Percentiles rank a stretch among this genome's conserved stretches.
Evolutionary conservation across 2,329 filamentous ascomycete species (phyloP).

Genomic region (Clonostachys sp.): DNA sequence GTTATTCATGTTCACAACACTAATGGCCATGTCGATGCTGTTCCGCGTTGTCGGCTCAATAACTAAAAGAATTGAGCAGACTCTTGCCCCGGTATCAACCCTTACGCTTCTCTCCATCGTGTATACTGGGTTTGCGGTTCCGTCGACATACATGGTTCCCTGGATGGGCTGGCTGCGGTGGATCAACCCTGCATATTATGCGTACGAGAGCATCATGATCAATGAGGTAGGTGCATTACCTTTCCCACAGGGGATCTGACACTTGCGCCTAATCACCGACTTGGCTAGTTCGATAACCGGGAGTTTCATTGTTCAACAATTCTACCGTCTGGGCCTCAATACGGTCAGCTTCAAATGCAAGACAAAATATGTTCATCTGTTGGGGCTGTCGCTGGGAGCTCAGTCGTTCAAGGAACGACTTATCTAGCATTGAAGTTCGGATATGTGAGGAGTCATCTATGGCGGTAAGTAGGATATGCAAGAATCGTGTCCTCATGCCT

Average conservation of each 20-base stretch:
- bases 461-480: conserved; percentile 24
- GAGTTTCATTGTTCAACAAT: conserved; percentile 49
- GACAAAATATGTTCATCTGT: conserved; percentile 53
- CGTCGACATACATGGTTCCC: conserved; percentile 54
- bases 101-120: conserved; percentile 52
- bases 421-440: conserved; percentile 50
- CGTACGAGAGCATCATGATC: conserved; percentile 74
- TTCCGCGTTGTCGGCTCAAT: conserved; percentile 71
- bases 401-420: conserved; percentile 48
- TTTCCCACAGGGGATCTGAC: too few relatives aligned
- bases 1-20: conserved; percentile 31
- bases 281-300: conserved; percentile 50
- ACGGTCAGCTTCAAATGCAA: conserved; percentile 18
- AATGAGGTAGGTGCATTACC: conserved; percentile 61
- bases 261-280: too few relatives aligned
- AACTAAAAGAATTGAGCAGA: conserved; percentile 63
- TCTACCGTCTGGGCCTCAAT: conserved; percentile 29
- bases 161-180: conserved; percentile 45
- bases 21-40: conserved; percentile 61
- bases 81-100: conserved; percentile 53
- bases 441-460: conserved; percentile 45
- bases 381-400: conserved; percentile 49
- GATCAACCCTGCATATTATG: conserved; percentile 65
- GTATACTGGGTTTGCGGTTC: conserved; percentile 53
- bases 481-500: too few relatives aligned